Percentiles rank a stretch among this genome's conserved stretches.
phyloP scores from a whole-genome alignment of 1,284 basidiomycete genomes.

The Mycena citricolor region DNA sequence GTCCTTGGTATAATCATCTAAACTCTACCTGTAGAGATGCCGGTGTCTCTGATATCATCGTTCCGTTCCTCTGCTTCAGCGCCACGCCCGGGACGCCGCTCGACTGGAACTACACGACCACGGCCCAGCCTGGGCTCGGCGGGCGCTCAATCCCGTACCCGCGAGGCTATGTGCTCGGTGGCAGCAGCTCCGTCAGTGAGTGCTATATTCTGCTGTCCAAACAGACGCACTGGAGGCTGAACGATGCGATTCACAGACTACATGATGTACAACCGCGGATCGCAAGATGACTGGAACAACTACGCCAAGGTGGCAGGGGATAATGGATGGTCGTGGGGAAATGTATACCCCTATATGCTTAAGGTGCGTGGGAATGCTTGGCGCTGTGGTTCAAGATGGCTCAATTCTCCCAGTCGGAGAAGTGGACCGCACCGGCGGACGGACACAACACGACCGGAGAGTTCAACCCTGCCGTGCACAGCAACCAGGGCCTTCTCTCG shows the following conservation, averaged over 20 bases:
- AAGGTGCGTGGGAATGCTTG: slow-evolving; percentile 11
- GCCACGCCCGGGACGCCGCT: slow-evolving; percentile 23
- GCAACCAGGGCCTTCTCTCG: slow-evolving; percentile 24
- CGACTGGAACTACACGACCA: slow-evolving; percentile 26
- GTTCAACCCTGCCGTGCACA: slow-evolving; percentile 24
- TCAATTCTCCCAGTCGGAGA: neutral
- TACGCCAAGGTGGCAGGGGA: slow-evolving; percentile 30
- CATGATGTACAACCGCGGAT: slow-evolving; percentile 31
- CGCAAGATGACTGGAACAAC: slow-evolving; percentile 31
- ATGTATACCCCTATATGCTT: slow-evolving; percentile 22
- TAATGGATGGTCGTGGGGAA: slow-evolving; percentile 33
- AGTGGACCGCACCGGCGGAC: slow-evolving; percentile 16
- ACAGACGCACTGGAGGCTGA: neutral
- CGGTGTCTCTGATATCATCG: slow-evolving; percentile 25
- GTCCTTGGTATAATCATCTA: neutral
- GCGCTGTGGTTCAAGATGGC: neutral
- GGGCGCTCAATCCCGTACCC: slow-evolving; percentile 22
- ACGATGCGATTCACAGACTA: slow-evolving; percentile 24
- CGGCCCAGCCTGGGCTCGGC: slow-evolving; percentile 23
- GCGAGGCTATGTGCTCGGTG: slow-evolving; percentile 27
- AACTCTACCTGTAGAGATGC: slow-evolving; percentile 26
- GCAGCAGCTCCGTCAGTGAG: slow-evolving; percentile 30
- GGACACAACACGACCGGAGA: slow-evolving; percentile 26
- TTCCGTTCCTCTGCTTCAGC: slow-evolving; percentile 26
- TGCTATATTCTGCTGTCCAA: neutral